Percentiles rank a stretch among this genome's conserved stretches.
phyloP scores from a whole-genome alignment of 1,284 basidiomycete genomes.

The Cryptococcus jaspeensis region DNA sequence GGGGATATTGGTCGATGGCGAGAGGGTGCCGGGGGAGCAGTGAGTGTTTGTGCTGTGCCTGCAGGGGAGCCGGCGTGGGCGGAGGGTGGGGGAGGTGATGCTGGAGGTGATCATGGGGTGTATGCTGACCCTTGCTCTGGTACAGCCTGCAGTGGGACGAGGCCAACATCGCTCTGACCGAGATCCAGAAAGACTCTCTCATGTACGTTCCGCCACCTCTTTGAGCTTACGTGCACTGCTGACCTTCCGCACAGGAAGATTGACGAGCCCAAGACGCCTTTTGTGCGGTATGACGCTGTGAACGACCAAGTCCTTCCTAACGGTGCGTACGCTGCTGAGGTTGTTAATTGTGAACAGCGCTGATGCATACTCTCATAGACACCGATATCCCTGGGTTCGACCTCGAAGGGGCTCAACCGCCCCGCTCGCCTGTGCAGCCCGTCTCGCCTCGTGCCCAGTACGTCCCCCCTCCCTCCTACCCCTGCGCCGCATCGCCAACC shows the following conservation, averaged over 20 bases:
- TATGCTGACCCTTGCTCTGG: background rate
- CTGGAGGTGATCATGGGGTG: background rate
- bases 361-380: constrained; percentile 2
- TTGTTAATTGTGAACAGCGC: background rate
- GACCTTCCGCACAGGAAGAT: constrained; percentile 62
- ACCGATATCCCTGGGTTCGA: constrained; percentile 57
- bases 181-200: constrained; percentile 85
- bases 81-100: constrained; percentile 1
- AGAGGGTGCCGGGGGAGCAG: constrained; percentile 19
- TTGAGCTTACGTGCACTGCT: background rate
- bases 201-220: constrained; percentile 57
- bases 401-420: constrained; percentile 20
- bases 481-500: background rate
- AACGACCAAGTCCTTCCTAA: constrained; percentile 72
- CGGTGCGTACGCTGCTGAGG: constrained; percentile 40
- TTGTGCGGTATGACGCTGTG: constrained; percentile 82
- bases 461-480: background rate
- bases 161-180: constrained; percentile 81
- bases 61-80: background rate
- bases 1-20: constrained; percentile 13
- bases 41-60: constrained; percentile 8
- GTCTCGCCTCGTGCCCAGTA: constrained; percentile 23
- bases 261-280: constrained; percentile 94
- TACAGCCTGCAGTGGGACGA: constrained; percentile 82
- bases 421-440: constrained; percentile 19